Conservation (phyloP, 2,329 filamentous ascomycete species). For the Dactylellina haptotyla region DNA sequence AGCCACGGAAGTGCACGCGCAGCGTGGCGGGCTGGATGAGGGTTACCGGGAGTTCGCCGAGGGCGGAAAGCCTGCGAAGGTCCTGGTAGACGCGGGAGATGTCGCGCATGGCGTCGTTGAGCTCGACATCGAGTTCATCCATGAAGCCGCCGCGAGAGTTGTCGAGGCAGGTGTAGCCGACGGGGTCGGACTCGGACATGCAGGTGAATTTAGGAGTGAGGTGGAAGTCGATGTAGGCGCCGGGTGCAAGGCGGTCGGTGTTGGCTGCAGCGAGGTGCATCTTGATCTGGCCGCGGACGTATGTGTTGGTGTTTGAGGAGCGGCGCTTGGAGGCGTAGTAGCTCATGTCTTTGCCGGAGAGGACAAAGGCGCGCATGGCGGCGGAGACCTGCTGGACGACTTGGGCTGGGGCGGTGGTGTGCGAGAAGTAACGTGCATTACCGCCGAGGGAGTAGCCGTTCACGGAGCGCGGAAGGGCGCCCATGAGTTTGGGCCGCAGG, state of each 20-base stretch:
- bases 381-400: conserved; percentile 88
- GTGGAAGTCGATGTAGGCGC: conserved; percentile 87
- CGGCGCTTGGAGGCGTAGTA: conserved; percentile 79
- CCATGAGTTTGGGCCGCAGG: conserved; percentile 89
- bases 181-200: conserved; percentile 74
- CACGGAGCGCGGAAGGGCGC: conserved; percentile 81
- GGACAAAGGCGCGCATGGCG: conserved; percentile 87
- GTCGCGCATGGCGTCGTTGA: conserved; percentile 85
- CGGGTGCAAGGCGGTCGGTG: conserved; percentile 65
- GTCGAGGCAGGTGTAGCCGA: conserved; percentile 73
- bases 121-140: conserved; percentile 85
- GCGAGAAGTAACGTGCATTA: conserved; percentile 80
- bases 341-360: conserved; percentile 86
- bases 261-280: conserved; percentile 63
- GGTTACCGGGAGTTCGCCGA: conserved; percentile 85
- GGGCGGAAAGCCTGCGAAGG: conserved; percentile 75
- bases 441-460: conserved; percentile 84
- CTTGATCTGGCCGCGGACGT: conserved; percentile 73
- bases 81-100: conserved; percentile 82
- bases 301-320: conserved; percentile 77
- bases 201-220: conserved; percentile 90
- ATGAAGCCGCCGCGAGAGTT: conserved; percentile 76
- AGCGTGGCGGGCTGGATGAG: conserved; percentile 73
- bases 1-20: conserved; percentile 88
- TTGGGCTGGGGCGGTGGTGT: conserved; percentile 85